These are phyloP conservation scores for Xylaria sp. DNA, from an alignment of 2,329 filamentous ascomycete genomes.

Conservation along the genomic window DNA sequence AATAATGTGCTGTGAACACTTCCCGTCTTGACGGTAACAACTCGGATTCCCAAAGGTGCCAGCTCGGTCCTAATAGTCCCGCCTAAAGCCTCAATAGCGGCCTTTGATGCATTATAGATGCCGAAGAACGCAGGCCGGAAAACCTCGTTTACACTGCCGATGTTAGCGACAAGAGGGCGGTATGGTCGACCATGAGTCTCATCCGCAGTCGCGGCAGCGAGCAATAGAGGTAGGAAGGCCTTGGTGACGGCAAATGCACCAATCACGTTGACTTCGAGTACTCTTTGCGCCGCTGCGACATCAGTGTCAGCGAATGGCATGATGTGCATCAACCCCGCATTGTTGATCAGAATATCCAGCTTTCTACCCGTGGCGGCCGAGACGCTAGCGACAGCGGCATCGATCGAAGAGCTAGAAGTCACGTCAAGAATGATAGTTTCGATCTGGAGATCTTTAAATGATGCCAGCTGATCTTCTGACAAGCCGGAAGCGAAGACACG, in stretches of 20 bases:
- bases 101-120: background rate
- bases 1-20: background rate
- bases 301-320: constrained; percentile 35
- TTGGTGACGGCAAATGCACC: constrained; percentile 41
- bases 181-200: too few relatives aligned
- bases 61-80: background rate
- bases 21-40: background rate
- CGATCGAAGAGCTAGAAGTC: background rate
- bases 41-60: background rate
- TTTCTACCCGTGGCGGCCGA: background rate
- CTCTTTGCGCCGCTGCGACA: constrained; percentile 27
- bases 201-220: background rate
- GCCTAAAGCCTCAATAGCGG: background rate
- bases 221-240: constrained; percentile 38
- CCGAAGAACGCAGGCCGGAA: background rate
- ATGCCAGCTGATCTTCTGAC: background rate
- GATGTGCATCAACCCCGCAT: constrained; percentile 29
- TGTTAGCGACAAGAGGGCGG: background rate
- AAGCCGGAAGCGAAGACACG: background rate
- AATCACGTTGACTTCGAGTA: constrained; percentile 40
- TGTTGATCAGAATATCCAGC: background rate
- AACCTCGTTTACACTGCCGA: background rate
- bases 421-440: background rate
- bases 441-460: background rate
- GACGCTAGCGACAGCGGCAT: background rate